A percentile compares a stretch with the other conserved stretches of the same genome.
phyloP scores from a whole-genome alignment of 495 filamentous ascomycete genomes.

The Parmelia sp. region DNA sequence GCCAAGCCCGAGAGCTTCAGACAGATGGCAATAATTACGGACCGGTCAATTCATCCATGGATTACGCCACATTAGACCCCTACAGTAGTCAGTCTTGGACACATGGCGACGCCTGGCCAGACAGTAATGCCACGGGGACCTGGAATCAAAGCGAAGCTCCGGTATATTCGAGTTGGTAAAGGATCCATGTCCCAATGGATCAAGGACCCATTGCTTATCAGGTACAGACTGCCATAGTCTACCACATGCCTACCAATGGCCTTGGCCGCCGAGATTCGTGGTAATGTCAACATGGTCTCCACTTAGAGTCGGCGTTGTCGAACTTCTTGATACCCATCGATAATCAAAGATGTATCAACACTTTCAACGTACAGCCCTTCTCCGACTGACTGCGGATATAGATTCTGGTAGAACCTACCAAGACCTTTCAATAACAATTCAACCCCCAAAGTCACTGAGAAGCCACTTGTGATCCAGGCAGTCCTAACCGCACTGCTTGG shows the following conservation, averaged over 20 bases:
- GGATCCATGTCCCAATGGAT: neutral
- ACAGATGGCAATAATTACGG: slow-evolving; percentile 11
- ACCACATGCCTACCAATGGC: neutral
- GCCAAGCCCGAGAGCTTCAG: slow-evolving; percentile 12
- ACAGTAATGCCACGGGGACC: slow-evolving; percentile 5
- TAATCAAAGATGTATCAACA: neutral
- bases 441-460: neutral
- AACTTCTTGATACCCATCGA: neutral
- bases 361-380: neutral
- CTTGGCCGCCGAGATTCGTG: neutral
- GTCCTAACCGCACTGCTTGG: neutral
- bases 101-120: slow-evolving; percentile 6
- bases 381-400: neutral
- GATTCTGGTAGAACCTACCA: neutral
- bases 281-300: neutral
- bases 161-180: slow-evolving; percentile 12
- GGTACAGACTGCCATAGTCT: slow-evolving; percentile 13
- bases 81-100: slow-evolving; percentile 4
- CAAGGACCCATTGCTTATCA: neutral
- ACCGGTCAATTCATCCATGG: neutral
- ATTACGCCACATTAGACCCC: neutral
- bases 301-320: neutral
- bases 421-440: neutral
- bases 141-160: slow-evolving; percentile 9
- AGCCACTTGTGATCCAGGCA: neutral